Percentiles rank a stretch among this genome's conserved stretches.
Evolutionary conservation across 371 early-diverging fungal species (phyloP).

Genomic region (Mortierella sp.): DNA sequence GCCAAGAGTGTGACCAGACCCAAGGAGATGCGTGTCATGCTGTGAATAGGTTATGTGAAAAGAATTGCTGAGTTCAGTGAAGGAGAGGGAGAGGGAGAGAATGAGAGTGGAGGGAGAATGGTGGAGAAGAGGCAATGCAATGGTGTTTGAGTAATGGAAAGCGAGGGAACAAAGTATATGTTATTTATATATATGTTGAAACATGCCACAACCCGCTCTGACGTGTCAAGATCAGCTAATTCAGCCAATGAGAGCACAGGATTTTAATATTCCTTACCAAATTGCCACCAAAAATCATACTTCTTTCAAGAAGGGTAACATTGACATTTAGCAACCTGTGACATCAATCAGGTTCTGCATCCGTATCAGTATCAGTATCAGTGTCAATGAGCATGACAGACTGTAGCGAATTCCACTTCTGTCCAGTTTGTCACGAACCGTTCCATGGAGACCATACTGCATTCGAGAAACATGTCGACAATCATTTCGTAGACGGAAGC

Average conservation of each 20-base stretch:
- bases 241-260: conserved; percentile 5
- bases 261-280: not conserved
- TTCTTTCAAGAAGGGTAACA: no score
- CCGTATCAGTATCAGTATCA: no score
- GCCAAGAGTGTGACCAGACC: conserved; percentile 52
- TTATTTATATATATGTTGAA: not conserved
- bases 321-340: no score
- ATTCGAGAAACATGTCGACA: conserved; percentile 44
- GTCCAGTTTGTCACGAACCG: conserved; percentile 36
- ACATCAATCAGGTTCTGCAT: no score
- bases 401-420: conserved; percentile 9
- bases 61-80: not conserved
- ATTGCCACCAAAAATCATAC: conserved; percentile 5
- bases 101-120: not conserved
- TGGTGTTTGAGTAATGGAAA: conserved; percentile 18
- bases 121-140: not conserved
- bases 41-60: not conserved
- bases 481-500: conserved; percentile 24
- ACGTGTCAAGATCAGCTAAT: not conserved
- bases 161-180: conserved; percentile 4
- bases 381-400: not conserved
- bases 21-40: conserved; percentile 47
- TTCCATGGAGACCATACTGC: conserved; percentile 31
- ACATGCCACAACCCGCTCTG: not conserved
- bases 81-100: not conserved